Conservation (phyloP, 202 grass and related monocot species). For the Dendrocalamus latiflorus region DNA sequence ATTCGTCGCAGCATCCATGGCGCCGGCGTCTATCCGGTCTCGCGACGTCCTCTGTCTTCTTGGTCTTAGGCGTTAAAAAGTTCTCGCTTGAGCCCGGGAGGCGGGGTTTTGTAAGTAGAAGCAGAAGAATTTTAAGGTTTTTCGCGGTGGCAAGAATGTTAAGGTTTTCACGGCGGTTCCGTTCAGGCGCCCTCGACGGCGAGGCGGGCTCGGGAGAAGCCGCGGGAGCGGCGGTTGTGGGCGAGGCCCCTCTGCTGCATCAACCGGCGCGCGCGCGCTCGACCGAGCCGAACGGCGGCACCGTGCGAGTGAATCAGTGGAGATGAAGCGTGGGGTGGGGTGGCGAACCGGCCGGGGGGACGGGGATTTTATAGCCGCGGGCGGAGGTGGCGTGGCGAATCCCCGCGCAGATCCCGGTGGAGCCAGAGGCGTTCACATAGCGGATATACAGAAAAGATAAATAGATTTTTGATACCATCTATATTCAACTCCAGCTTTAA, state of each 20-base stretch:
- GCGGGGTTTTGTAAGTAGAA: neutral
- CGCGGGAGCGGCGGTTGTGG: conserved; percentile 79
- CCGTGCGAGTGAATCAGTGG: neutral
- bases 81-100: no score
- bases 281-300: neutral
- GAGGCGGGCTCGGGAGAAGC: conserved; percentile 90
- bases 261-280: neutral
- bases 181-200: conserved; percentile 80
- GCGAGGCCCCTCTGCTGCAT: conserved; percentile 71
- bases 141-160: neutral
- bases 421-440: no score
- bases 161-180: neutral
- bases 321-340: neutral
- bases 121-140: neutral
- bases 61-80: neutral
- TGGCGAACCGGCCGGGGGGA: no score
- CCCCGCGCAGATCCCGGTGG: no score
- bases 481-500: no score
- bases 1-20: conserved; percentile 24
- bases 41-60: neutral
- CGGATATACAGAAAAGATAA: no score
- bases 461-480: no score
- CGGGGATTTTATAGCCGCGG: no score
- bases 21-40: conserved; percentile 35
- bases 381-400: no score